Conservation (phyloP, 1,284 basidiomycete species). For the Ganoderma leucocontextum region DNA sequence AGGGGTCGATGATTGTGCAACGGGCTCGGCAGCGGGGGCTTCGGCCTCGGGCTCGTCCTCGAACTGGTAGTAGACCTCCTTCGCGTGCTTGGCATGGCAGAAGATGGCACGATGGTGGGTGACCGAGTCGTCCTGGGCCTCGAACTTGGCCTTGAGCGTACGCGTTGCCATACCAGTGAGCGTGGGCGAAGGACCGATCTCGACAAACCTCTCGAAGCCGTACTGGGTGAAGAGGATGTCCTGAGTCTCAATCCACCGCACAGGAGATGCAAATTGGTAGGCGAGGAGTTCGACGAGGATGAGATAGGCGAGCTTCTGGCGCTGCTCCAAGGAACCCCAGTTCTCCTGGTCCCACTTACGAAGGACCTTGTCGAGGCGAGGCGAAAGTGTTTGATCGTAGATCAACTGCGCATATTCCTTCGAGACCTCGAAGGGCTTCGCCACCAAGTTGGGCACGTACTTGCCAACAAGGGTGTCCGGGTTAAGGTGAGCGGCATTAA, state of each 20-base stretch:
- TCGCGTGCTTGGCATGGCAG: conserved; percentile 94
- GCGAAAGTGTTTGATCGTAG: conserved; percentile 94
- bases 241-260: conserved; percentile 99
- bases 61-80: conserved; percentile 98
- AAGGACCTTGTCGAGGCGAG: conserved; percentile 92
- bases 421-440: conserved; percentile 92
- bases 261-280: conserved; percentile 96
- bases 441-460: conserved; percentile 98
- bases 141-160: conserved; percentile 97
- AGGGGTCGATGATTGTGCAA: conserved; percentile 50
- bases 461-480: conserved; percentile 92
- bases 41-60: conserved; percentile 79
- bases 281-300: conserved; percentile 97
- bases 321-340: conserved; percentile 85
- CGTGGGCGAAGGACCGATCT: conserved; percentile 96
- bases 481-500: conserved; percentile 90
- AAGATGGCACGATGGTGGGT: conserved; percentile 85
- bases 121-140: conserved; percentile 87
- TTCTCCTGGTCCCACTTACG: conserved; percentile 93
- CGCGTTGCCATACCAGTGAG: conserved; percentile 96
- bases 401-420: conserved; percentile 94
- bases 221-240: conserved; percentile 93
- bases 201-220: conserved; percentile 93
- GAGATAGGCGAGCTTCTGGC: conserved; percentile 93
- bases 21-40: conserved; percentile 52